phyloP scores from a whole-genome alignment of 768 basidiomycete species.

The Lentinula boryana region DNA sequence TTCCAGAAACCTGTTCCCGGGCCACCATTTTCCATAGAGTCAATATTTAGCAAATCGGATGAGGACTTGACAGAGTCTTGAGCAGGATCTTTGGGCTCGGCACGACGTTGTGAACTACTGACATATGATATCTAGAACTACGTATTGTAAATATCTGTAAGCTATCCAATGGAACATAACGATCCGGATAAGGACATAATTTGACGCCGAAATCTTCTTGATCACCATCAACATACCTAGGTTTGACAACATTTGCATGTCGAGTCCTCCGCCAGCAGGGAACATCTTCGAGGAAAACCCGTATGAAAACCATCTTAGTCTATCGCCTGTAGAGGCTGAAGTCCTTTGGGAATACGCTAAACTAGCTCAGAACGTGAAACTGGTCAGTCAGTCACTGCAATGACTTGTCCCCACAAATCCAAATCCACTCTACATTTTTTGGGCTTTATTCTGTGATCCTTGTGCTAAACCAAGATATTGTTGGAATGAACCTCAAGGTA shows the following conservation, averaged over 20 bases:
- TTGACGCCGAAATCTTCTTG: not conserved
- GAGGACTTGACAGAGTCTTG: not conserved
- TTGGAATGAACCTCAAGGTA: conserved; percentile 35
- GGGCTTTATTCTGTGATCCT: not conserved
- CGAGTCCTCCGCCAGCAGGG: not conserved
- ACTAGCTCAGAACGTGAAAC: conserved; percentile 72
- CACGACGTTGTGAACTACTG: not conserved
- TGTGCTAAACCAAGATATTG: not conserved
- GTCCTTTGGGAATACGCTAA: conserved; percentile 94
- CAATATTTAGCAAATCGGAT: not conserved
- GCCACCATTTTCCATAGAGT: conserved; percentile 2
- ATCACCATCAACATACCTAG: not conserved
- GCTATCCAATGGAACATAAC: too few species aligned
- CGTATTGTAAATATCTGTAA: too few species aligned
- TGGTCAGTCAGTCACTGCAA: conserved; percentile 38
- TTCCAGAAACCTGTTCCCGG: not conserved
- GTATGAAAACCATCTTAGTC: conserved; percentile 62
- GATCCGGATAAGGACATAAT: too few species aligned
- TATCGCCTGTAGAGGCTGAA: conserved; percentile 67
- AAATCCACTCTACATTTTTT: not conserved
- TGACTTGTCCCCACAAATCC: not conserved
- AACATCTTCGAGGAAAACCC: conserved; percentile 58
- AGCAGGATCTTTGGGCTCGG: not conserved
- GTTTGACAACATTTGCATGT: not conserved
- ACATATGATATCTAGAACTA: not conserved